A percentile compares a stretch with the other conserved stretches of the same genome.
Conservation (phyloP, 1,284 basidiomycete genomes). For the Microbotryomycetes sp. region DNA sequence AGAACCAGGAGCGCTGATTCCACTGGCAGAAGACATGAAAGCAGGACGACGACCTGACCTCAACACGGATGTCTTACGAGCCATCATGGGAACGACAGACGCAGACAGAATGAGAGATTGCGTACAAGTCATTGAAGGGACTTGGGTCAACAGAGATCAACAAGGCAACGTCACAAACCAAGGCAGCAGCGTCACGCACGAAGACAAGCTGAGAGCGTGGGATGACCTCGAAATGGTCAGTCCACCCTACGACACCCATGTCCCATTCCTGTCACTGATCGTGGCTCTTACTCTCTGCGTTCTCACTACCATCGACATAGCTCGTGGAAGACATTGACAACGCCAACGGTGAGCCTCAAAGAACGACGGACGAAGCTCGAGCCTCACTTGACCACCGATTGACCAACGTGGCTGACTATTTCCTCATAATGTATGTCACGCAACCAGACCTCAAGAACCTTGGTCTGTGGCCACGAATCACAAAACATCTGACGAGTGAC, state of each 20-base stretch:
- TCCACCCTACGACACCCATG: slow-evolving; percentile 3
- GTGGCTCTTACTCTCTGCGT: not conserved
- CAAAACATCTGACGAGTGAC: slow-evolving; percentile 57
- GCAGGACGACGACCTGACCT: slow-evolving; percentile 42
- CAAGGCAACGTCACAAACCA: slow-evolving; percentile 50
- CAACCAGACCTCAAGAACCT: slow-evolving; percentile 69
- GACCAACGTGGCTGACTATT: not conserved
- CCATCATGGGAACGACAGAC: slow-evolving; percentile 80
- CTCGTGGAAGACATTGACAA: slow-evolving; percentile 92
- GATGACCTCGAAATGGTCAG: slow-evolving; percentile 92
- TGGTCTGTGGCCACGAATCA: slow-evolving; percentile 77
- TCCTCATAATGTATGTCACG: not conserved
- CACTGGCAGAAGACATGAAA: slow-evolving; percentile 21
- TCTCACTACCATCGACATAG: slow-evolving; percentile 47
- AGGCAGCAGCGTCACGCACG: slow-evolving; percentile 56
- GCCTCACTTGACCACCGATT: not conserved
- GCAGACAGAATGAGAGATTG: slow-evolving; percentile 81
- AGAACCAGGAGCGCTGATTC: slow-evolving; percentile 16
- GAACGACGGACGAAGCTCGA: not conserved
- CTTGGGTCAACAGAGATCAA: slow-evolving; percentile 55
- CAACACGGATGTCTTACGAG: slow-evolving; percentile 73
- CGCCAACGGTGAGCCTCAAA: slow-evolving; percentile 66
- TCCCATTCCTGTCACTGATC: no score
- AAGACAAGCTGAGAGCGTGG: slow-evolving; percentile 63
- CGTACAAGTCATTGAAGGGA: slow-evolving; percentile 64